A percentile compares a stretch with the other conserved stretches of the same genome.
These are phyloP conservation scores for Exsudoporus frostii DNA, from an alignment of 768 basidiomycete genomes.

Conservation along the genomic window DNA sequence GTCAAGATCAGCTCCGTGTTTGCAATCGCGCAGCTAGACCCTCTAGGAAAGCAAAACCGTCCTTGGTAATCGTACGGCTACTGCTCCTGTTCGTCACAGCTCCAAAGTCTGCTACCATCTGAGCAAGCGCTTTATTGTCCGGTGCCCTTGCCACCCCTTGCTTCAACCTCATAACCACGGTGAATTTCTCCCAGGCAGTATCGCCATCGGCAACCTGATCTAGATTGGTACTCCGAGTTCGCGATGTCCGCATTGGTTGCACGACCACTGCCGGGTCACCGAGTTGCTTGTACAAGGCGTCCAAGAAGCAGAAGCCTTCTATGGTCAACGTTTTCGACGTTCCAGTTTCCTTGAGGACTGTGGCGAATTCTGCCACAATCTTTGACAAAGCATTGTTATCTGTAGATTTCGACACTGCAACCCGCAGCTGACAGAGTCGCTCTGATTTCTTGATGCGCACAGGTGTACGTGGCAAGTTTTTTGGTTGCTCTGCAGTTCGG, in stretches of 20 bases:
- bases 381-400: slow-evolving; percentile 55
- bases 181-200: slow-evolving; percentile 53
- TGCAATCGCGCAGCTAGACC: slow-evolving; percentile 54
- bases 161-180: slow-evolving; percentile 55
- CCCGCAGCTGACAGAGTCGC: slow-evolving; percentile 47
- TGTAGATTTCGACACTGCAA: slow-evolving; percentile 41
- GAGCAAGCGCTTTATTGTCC: slow-evolving; percentile 56
- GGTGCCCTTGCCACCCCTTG: slow-evolving; percentile 49
- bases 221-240: slow-evolving; percentile 39
- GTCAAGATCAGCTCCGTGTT: slow-evolving; percentile 17
- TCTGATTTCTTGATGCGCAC: slow-evolving; percentile 41
- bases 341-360: slow-evolving; percentile 55
- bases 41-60: slow-evolving; percentile 68
- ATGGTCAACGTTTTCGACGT: slow-evolving; percentile 64
- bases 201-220: slow-evolving; percentile 40
- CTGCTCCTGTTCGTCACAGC: slow-evolving; percentile 64
- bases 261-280: slow-evolving; percentile 62
- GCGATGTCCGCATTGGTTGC: slow-evolving; percentile 48
- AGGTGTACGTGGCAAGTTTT: slow-evolving; percentile 25
- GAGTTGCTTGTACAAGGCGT: slow-evolving; percentile 67
- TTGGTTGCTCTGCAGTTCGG: slow-evolving; percentile 15
- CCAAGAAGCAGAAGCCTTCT: slow-evolving; percentile 69
- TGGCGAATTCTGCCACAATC: slow-evolving; percentile 58
- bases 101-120: slow-evolving; percentile 68
- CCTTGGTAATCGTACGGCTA: slow-evolving; percentile 74